Evolutionary conservation across 306 rosid genomes (phyloP).

Genomic region (Arachis hypogaea): DNA sequence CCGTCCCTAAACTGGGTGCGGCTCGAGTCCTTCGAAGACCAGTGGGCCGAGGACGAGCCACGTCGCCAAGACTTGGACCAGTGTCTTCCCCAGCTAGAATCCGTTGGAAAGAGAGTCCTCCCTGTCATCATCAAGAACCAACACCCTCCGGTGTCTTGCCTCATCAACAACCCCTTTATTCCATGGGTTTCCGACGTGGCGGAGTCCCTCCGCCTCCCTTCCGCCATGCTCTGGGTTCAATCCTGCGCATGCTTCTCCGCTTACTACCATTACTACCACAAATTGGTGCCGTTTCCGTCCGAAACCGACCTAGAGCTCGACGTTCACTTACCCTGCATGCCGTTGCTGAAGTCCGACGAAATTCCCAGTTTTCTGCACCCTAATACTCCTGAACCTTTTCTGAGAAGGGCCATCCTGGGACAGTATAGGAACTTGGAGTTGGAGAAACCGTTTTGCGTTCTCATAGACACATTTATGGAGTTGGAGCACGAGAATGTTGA

Average conservation of each 20-base stretch:
- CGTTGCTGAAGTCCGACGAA: conserved; percentile 44
- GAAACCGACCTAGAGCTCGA: conserved; percentile 40
- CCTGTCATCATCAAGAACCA: conserved; percentile 23
- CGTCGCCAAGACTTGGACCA: not conserved
- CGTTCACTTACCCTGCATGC: conserved; percentile 47
- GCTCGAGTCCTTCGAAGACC: conserved; percentile 57
- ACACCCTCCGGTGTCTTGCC: conserved; percentile 39
- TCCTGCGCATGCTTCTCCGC: conserved; percentile 57
- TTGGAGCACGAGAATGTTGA: conserved; percentile 46
- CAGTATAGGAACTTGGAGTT: conserved; percentile 45
- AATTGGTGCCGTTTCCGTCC: conserved; percentile 45
- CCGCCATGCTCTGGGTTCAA: conserved; percentile 66
- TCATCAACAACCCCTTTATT: conserved; percentile 58
- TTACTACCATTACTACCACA: conserved; percentile 47
- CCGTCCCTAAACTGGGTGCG: conserved; percentile 32
- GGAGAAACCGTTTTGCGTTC: conserved; percentile 43
- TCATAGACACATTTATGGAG: conserved; percentile 52
- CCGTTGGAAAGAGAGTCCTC: conserved; percentile 37
- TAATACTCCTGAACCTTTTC: conserved; percentile 15
- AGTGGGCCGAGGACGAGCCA: conserved; percentile 23
- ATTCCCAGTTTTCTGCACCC: conserved; percentile 54
- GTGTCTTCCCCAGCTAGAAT: conserved; percentile 44
- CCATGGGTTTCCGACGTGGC: conserved; percentile 64
- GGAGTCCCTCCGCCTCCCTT: conserved; percentile 48
- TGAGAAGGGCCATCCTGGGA: conserved; percentile 41